Percentiles rank a stretch among this genome's conserved stretches.
These are phyloP conservation scores for cucumber (Cucumis sativus) DNA, from an alignment of 306 rosid genomes.

Conservation along the genomic window DNA sequence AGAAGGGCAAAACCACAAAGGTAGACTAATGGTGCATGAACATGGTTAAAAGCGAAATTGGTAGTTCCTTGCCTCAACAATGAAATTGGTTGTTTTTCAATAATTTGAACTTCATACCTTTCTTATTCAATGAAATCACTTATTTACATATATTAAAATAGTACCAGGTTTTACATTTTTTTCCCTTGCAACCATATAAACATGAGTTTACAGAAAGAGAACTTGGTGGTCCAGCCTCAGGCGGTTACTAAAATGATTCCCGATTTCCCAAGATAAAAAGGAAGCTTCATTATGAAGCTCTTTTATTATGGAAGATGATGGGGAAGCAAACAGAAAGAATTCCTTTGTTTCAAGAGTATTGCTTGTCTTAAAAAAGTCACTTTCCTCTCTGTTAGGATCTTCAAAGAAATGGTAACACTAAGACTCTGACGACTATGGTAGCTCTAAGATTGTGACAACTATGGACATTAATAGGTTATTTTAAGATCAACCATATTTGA, in stretches of 20 bases:
- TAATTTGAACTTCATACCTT: background rate
- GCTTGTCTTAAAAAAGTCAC: background rate
- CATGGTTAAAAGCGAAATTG: background rate
- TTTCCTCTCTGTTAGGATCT: background rate
- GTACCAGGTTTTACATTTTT: background rate
- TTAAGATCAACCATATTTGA: background rate
- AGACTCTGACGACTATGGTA: background rate
- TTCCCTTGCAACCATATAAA: background rate
- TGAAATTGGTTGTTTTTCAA: background rate
- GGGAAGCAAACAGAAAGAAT: background rate
- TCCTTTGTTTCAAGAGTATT: background rate
- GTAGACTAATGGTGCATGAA: background rate
- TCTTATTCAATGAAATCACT: background rate
- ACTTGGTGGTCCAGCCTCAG: background rate
- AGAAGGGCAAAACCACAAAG: background rate
- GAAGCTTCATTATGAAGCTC: background rate
- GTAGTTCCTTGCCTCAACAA: background rate
- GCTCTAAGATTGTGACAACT: background rate
- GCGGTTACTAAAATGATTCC: background rate
- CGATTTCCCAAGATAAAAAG: background rate
- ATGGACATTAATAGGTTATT: background rate
- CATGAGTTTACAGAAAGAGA: background rate
- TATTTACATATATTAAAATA: background rate
- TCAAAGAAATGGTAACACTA: background rate
- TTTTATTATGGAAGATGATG: background rate